These are phyloP conservation scores for Picea sitchensis DNA, from an alignment of 75 land plant genomes.

Conservation along the genomic window DNA sequence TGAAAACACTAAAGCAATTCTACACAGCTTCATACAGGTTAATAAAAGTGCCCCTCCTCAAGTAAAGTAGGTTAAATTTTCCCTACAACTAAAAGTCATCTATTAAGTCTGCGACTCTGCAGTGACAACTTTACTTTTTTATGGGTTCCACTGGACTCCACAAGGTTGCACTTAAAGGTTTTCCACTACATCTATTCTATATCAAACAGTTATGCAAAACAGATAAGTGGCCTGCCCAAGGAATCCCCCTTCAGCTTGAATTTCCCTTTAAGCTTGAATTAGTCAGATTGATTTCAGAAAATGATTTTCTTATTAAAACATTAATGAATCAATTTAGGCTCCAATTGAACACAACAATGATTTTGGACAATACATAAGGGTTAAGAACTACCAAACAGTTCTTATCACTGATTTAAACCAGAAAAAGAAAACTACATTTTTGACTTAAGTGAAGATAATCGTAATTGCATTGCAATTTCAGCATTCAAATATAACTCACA, in stretches of 20 bases:
- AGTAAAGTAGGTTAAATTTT: neutral
- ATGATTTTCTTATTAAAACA: neutral
- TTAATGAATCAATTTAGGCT: neutral
- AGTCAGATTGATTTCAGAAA: neutral
- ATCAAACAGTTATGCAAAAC: neutral
- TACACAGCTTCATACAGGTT: no score
- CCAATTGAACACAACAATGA: neutral
- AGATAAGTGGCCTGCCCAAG: neutral
- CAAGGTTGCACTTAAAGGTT: neutral
- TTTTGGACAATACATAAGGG: neutral
- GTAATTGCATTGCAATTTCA: neutral
- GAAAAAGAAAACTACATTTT: neutral
- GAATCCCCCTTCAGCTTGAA: neutral
- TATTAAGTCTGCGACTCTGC: neutral
- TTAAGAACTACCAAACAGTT: neutral
- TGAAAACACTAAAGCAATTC: no score
- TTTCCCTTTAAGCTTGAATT: neutral
- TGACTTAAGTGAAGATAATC: neutral
- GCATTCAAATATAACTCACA: constrained; percentile 1
- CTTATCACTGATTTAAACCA: neutral
- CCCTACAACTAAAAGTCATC: neutral
- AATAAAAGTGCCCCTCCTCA: neutral
- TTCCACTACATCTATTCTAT: neutral
- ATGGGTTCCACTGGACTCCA: no score
- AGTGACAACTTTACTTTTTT: no score